Conservation (phyloP, 129 eudicot species). For the Artemisia annua region DNA sequence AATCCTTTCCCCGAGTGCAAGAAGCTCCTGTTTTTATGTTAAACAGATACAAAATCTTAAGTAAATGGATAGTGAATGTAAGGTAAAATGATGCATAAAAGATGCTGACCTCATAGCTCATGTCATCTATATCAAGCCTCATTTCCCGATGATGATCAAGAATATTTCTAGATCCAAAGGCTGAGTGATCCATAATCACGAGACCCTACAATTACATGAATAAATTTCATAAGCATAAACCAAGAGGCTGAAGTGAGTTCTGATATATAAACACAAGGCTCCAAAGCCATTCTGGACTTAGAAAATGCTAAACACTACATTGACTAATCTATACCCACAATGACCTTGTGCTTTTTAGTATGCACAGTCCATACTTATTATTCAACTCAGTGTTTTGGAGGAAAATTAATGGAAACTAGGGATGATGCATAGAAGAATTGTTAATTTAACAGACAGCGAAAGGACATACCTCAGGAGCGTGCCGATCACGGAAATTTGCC, state of each 20-base stretch:
- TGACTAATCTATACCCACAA: not conserved
- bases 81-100: not conserved
- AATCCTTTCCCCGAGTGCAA: slow-evolving; percentile 67
- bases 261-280: not conserved
- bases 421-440: not conserved
- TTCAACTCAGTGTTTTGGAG: not conserved
- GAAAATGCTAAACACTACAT: not conserved
- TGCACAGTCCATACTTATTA: not conserved
- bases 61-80: not conserved
- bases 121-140: slow-evolving; percentile 60
- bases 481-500: slow-evolving; percentile 39
- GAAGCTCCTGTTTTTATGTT: slow-evolving; percentile 54
- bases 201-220: slow-evolving; percentile 48
- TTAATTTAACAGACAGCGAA: not conserved
- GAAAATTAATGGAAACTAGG: not conserved
- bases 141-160: slow-evolving; percentile 62
- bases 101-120: slow-evolving; percentile 59
- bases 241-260: slow-evolving; percentile 8
- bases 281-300: too few relatives aligned
- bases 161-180: slow-evolving; percentile 45
- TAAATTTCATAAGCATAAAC: slow-evolving; percentile 14
- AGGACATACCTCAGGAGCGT: slow-evolving; percentile 47
- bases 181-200: slow-evolving; percentile 43
- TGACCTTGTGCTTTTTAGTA: not conserved
- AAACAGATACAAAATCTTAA: not conserved